A percentile compares a stretch with the other conserved stretches of the same genome.
These are phyloP conservation scores for Pneumocystis jirovecii DNA, from an alignment of 1,139 yeast species.

Conservation along the genomic window DNA sequence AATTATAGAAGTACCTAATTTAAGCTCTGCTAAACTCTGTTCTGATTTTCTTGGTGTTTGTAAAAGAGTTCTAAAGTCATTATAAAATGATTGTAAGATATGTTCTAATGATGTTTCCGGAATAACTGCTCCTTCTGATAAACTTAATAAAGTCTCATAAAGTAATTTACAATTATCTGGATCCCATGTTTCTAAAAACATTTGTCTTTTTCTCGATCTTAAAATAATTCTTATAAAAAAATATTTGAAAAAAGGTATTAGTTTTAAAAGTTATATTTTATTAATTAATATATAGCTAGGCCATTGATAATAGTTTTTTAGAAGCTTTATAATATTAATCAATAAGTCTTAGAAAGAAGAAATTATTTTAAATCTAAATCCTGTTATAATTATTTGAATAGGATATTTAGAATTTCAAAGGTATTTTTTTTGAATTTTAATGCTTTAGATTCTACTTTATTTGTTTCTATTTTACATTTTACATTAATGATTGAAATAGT, in stretches of 20 bases:
- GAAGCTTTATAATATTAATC: background rate
- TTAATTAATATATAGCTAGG: background rate
- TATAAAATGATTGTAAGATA: background rate
- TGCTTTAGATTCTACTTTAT: background rate
- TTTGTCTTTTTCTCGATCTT: background rate
- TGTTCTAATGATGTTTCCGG: background rate
- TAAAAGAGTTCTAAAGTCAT: background rate
- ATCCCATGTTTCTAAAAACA: background rate
- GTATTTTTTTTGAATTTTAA: background rate
- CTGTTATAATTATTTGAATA: background rate
- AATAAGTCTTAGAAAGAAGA: background rate
- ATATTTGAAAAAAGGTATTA: background rate
- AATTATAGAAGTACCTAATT: background rate
- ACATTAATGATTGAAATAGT: background rate
- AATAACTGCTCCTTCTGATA: conserved; percentile 1
- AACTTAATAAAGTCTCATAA: conserved; percentile 3
- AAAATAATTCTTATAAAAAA: background rate
- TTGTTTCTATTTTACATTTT: background rate
- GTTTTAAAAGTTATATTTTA: background rate
- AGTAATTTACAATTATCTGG: conserved; percentile 1
- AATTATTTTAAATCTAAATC: background rate
- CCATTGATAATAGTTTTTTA: background rate
- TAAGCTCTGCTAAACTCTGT: background rate
- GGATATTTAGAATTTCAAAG: background rate
- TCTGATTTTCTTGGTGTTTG: background rate